Conservation (phyloP, 768 basidiomycete species). For the Suillus decipiens region DNA sequence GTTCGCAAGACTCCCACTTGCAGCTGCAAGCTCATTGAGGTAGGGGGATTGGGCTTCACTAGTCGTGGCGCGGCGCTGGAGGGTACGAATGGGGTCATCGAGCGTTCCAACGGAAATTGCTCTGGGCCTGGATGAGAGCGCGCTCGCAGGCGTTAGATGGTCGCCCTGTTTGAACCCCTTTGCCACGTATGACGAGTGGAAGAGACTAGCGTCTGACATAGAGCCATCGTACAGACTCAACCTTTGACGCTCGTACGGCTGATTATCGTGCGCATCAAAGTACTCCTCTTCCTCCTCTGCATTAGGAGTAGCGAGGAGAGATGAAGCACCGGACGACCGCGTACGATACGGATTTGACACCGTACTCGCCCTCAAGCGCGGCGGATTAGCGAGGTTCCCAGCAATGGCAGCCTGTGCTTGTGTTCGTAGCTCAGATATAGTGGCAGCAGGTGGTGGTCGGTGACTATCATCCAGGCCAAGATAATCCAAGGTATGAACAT, state of each 20-base stretch:
- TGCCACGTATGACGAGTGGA: conserved; percentile 60
- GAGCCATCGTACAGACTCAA: conserved; percentile 63
- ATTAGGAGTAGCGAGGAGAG: conserved; percentile 61
- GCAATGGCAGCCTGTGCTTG: conserved; percentile 92
- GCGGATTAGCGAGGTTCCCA: conserved; percentile 76
- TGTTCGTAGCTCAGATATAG: conserved; percentile 83
- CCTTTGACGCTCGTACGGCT: conserved; percentile 52
- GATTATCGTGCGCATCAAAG: conserved; percentile 59
- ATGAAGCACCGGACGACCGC: conserved; percentile 57
- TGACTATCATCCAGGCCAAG: conserved; percentile 87
- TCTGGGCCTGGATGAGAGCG: conserved; percentile 58
- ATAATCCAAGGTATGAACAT: conserved; percentile 94
- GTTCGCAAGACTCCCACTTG: conserved; percentile 28
- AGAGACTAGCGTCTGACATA: conserved; percentile 50
- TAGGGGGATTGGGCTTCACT: conserved; percentile 58
- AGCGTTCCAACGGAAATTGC: conserved; percentile 89
- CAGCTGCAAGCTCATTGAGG: conserved; percentile 53
- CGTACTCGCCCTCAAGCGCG: conserved; percentile 84
- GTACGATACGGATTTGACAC: conserved; percentile 91
- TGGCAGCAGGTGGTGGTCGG: conserved; percentile 80
- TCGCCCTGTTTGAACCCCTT: conserved; percentile 77
- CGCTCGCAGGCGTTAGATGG: conserved; percentile 54
- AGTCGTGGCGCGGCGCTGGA: conserved; percentile 65
- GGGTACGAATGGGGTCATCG: conserved; percentile 72
- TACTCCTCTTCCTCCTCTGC: conserved; percentile 77